Evolutionary conservation across 306 rosid species (phyloP).

Genomic region (Fragaria ananassa): DNA sequence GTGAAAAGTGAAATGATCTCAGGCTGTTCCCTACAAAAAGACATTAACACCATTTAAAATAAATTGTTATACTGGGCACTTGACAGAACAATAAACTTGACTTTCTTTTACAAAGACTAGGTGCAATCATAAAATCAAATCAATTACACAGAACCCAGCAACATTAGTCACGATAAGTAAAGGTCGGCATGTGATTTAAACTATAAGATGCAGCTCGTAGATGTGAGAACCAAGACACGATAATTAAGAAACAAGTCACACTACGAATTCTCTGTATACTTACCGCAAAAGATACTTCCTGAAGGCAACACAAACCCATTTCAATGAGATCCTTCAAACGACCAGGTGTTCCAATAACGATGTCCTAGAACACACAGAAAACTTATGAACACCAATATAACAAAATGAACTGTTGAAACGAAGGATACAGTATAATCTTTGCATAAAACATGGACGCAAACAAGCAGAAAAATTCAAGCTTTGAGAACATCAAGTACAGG

Average conservation of each 20-base stretch:
- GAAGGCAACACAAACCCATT: conserved; percentile 70
- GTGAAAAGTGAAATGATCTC: background rate
- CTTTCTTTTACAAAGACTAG: background rate
- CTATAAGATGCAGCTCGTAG: background rate
- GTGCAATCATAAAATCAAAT: background rate
- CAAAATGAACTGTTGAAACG: background rate
- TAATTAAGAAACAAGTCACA: background rate
- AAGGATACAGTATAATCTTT: background rate
- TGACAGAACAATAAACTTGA: background rate
- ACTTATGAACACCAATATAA: background rate
- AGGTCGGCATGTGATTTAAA: background rate
- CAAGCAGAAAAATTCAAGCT: background rate
- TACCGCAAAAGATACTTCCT: conserved; percentile 88
- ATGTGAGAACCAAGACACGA: background rate
- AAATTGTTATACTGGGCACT: background rate
- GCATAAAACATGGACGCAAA: background rate
- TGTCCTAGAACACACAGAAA: conserved; percentile 48
- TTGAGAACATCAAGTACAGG: background rate
- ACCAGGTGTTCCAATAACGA: conserved; percentile 96
- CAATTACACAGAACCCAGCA: background rate
- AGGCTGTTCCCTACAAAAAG: background rate
- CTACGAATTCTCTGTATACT: conserved; percentile 14
- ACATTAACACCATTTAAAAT: background rate
- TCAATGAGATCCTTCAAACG: conserved; percentile 89
- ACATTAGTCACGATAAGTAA: background rate